Base-by-base conservation (phyloP, 345 rosid genomes). In the Acer negundo region DNA sequence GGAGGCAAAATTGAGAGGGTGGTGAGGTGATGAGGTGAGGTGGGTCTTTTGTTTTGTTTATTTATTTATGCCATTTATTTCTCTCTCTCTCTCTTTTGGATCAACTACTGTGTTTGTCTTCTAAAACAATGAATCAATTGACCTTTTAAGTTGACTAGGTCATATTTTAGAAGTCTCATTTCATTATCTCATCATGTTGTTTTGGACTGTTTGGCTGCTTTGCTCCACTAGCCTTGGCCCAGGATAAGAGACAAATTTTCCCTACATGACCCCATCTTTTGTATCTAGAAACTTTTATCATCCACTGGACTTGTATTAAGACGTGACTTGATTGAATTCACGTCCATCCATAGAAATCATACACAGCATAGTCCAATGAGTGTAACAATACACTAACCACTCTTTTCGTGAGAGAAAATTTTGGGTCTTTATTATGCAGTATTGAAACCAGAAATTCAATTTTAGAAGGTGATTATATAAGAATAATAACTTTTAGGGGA, bases 1-100 rank as follows among this genome's bases (percentile, higher is more conserved):
- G 86, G 81, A 79, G 79, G 81, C 19, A 67, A 42, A 31, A 69
- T 53, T 20, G 86, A 70, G 86, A 70, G 73, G 79, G 59, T 61
- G 80, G 75, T 70, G 78, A 64, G 9, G 6, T 38, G 42, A 6
- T 38, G 42, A 38, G 79, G 75, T 70, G 78, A 63, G 84, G 87
- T 83, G 81, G 86, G 83, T 78, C 83, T 38, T 72, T 40, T 17
- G 35, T 19, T 67, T 75, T 51, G 56, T 84, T 80, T 75, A 71
- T 79, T 17, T 56, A 17, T 59, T 58, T 80, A 55, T 24, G 59
- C 68, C n/a, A 12, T 55, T 62, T n/a, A 38, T 19, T 26, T 81
- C 73, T 61, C n/a, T 4, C 38, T 3, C 38, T 31, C 17, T 17
- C 68, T 77, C 68, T 77, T 73, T 73, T 47, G 63, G 65, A 74